phyloP scores from a whole-genome alignment of 2,329 filamentous ascomycete species.

The Metarhizium rileyi region DNA sequence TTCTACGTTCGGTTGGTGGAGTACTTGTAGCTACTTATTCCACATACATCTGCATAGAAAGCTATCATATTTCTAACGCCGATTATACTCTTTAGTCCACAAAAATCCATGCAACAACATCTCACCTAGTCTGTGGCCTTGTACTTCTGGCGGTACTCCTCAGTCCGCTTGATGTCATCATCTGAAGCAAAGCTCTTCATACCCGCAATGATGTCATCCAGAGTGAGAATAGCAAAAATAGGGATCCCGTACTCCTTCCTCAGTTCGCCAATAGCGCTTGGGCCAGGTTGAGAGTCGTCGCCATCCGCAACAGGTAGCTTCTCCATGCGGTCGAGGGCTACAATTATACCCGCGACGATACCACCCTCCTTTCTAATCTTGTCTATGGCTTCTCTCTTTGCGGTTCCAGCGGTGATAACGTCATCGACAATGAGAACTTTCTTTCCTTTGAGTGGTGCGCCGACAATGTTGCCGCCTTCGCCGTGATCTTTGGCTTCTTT shows the following conservation, averaged over 20 bases:
- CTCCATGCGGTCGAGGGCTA: constrained; percentile 82
- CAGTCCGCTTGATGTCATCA: constrained; percentile 55
- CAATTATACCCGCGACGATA: constrained; percentile 73
- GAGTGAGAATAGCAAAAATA: constrained; percentile 71
- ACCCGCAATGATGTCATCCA: constrained; percentile 72
- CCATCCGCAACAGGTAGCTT: constrained; percentile 57
- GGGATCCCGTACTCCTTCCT: constrained; percentile 75
- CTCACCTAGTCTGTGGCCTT: constrained; percentile 42
- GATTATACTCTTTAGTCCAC: background rate
- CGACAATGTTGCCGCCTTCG: constrained; percentile 88
- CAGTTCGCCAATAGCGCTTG: constrained; percentile 79
- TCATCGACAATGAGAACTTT: constrained; percentile 87
- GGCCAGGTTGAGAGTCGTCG: constrained; percentile 59
- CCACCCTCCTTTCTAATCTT: constrained; percentile 85
- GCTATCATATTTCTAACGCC: background rate
- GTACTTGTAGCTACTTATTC: background rate
- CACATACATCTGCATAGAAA: background rate
- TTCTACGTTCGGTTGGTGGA: background rate
- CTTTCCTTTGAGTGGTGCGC: constrained; percentile 75
- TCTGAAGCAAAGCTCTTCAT: constrained; percentile 52
- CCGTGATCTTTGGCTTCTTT: constrained; percentile 96
- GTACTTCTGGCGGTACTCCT: constrained; percentile 63
- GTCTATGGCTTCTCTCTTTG: constrained; percentile 82
- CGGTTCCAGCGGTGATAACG: constrained; percentile 91
- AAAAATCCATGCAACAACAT: background rate